Evolutionary conservation across 2,329 filamentous ascomycete genomes (phyloP).

Genomic region (Sarocladium strictum): DNA sequence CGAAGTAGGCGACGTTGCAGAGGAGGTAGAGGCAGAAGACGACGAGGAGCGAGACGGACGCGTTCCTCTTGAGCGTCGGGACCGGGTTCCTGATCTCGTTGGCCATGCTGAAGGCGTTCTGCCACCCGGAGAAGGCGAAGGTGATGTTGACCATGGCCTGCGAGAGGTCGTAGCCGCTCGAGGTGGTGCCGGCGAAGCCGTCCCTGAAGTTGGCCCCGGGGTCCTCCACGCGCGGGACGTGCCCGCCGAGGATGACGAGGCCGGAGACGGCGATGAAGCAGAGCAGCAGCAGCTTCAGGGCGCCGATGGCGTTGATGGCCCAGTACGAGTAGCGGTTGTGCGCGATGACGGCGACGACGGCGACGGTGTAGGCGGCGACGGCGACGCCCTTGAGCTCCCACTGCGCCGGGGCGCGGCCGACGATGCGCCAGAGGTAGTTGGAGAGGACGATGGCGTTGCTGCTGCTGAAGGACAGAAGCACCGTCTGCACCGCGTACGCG

Average conservation of each 20-base stretch:
- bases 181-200: constrained; percentile 27
- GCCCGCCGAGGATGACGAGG: constrained; percentile 49
- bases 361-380: constrained; percentile 55
- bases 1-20: constrained; percentile 56
- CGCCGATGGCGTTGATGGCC: constrained; percentile 49
- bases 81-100: constrained; percentile 58
- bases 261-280: constrained; percentile 58
- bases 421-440: constrained; percentile 56
- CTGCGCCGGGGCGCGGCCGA: constrained; percentile 38
- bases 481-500: constrained; percentile 57
- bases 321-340: constrained; percentile 53
- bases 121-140: constrained; percentile 52
- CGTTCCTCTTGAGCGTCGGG: constrained; percentile 44
- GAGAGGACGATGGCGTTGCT: constrained; percentile 61
- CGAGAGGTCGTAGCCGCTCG: constrained; percentile 29
- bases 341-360: constrained; percentile 47
- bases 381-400: constrained; percentile 66
- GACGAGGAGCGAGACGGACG: constrained; percentile 40
- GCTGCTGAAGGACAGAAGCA: constrained; percentile 59
- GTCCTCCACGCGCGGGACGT: constrained; percentile 23
- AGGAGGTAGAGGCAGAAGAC: constrained; percentile 52
- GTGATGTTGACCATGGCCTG: constrained; percentile 52
- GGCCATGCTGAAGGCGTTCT: constrained; percentile 56
- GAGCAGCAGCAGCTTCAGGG: constrained; percentile 55
- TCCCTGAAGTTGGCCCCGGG: constrained; percentile 29